phyloP scores from a whole-genome alignment of 2,329 filamentous ascomycete genomes.

The Atkinsonella hypoxylon region DNA sequence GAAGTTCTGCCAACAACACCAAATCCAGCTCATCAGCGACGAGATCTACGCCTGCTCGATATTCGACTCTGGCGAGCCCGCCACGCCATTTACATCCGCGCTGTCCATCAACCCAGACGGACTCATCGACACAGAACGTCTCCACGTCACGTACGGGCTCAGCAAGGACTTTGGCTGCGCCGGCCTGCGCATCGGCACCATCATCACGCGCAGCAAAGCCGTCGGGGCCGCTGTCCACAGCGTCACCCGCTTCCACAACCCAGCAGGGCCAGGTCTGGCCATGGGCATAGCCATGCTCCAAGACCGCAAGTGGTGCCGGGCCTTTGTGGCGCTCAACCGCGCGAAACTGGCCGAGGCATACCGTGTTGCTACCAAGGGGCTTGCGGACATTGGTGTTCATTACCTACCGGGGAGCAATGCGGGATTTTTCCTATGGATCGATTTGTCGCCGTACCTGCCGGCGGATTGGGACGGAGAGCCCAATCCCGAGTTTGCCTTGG shows the following conservation, averaged over 20 bases:
- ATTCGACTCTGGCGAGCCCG: constrained; percentile 25
- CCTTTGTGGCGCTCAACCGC: constrained; percentile 30
- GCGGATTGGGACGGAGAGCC: constrained; percentile 14
- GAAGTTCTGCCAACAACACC: constrained; percentile 35
- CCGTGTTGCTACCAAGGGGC: constrained; percentile 22
- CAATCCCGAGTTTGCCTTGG: constrained; percentile 31
- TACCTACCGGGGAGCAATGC: constrained; percentile 38
- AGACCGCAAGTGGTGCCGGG: constrained; percentile 30
- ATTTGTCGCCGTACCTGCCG: constrained; percentile 33
- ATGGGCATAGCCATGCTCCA: constrained; percentile 33
- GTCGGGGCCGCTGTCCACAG: constrained; percentile 24
- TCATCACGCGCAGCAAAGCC: constrained; percentile 27
- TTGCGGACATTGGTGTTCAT: constrained; percentile 29
- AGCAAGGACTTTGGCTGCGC: constrained; percentile 40
- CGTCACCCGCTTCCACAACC: constrained; percentile 33
- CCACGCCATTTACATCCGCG: constrained; percentile 32
- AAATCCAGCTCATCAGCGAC: constrained; percentile 43
- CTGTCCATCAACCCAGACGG: constrained; percentile 31
- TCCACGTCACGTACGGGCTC: constrained; percentile 38
- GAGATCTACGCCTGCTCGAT: constrained; percentile 45
- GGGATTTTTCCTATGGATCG: constrained; percentile 44
- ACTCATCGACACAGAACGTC: constrained; percentile 32
- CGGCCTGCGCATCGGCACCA: constrained; percentile 36
- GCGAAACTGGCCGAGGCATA: constrained; percentile 28
- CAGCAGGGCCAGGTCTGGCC: constrained; percentile 31